Evolutionary conservation across 2,329 filamentous ascomycete species (phyloP).

Genomic region (Monascus ruber): DNA sequence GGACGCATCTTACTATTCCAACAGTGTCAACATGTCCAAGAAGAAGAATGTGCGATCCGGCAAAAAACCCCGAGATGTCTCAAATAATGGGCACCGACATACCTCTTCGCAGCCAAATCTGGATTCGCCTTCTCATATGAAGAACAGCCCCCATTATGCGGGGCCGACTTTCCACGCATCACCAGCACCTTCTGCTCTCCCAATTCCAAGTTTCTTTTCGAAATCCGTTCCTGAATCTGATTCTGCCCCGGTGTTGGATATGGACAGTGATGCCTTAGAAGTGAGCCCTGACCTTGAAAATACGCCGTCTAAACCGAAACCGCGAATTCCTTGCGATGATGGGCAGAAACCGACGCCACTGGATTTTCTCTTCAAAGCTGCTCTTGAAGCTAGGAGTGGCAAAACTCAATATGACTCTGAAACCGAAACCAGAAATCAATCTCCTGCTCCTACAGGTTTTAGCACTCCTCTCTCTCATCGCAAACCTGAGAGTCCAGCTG

Average conservation of each 20-base stretch:
- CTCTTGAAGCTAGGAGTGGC: constrained; percentile 52
- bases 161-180: constrained; percentile 93
- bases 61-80: constrained; percentile 24
- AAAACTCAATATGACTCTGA: constrained; percentile 39
- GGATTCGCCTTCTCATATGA: constrained; percentile 34
- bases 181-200: constrained; percentile 77
- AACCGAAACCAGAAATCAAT: constrained; percentile 35
- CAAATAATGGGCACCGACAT: constrained; percentile 19
- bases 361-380: constrained; percentile 81
- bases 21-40: constrained; percentile 18
- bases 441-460: constrained; percentile 37
- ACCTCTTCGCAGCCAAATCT: constrained; percentile 24
- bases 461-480: constrained; percentile 29
- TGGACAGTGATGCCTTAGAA: constrained; percentile 30
- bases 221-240: constrained; percentile 60
- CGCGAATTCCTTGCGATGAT: constrained; percentile 24
- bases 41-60: constrained; percentile 25
- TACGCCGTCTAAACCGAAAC: constrained; percentile 35
- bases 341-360: constrained; percentile 58
- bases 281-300: constrained; percentile 22
- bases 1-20: constrained; percentile 17
- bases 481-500: constrained; percentile 36
- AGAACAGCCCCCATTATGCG: constrained; percentile 51
- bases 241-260: constrained; percentile 21
- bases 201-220: constrained; percentile 78